phyloP scores from a whole-genome alignment of 257 asterid species.

The Solanum appendiculatum region DNA sequence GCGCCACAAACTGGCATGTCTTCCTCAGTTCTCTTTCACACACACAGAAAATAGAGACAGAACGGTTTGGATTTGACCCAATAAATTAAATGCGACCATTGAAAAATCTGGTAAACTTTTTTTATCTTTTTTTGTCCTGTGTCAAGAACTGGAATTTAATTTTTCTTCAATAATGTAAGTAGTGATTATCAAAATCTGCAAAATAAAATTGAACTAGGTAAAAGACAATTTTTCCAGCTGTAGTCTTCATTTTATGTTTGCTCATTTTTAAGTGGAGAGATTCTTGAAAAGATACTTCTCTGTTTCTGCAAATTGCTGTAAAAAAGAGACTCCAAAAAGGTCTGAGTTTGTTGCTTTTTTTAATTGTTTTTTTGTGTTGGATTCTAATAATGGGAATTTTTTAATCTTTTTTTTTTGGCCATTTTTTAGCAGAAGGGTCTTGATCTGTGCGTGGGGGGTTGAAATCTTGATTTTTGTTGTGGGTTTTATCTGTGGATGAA shows the following conservation, averaged over 20 bases:
- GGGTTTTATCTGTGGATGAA: constrained; percentile 16
- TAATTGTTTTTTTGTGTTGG: not conserved
- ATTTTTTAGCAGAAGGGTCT: not conserved
- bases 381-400: not conserved
- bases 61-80: constrained; percentile 32
- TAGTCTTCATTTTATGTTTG: constrained; percentile 40
- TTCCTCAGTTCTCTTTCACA: not conserved
- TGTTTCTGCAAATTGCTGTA: constrained; percentile 17
- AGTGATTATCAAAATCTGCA: constrained; percentile 19
- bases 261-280: not conserved
- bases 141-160: constrained; percentile 4
- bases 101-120: constrained; percentile 42
- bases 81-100: constrained; percentile 45
- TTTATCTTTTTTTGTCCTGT: constrained; percentile 43
- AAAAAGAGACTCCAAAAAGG: constrained; percentile 1
- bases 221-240: constrained; percentile 46
- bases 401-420: not conserved
- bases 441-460: not conserved
- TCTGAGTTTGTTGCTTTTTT: constrained; percentile 5
- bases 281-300: constrained; percentile 12
- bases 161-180: constrained; percentile 5
- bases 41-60: not conserved
- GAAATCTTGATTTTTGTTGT: not conserved
- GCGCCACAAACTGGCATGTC: not conserved
- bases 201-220: constrained; percentile 14